Base-by-base conservation (phyloP, 192 early-diverging fungal genomes). In the Powellomyces hirtus region DNA sequence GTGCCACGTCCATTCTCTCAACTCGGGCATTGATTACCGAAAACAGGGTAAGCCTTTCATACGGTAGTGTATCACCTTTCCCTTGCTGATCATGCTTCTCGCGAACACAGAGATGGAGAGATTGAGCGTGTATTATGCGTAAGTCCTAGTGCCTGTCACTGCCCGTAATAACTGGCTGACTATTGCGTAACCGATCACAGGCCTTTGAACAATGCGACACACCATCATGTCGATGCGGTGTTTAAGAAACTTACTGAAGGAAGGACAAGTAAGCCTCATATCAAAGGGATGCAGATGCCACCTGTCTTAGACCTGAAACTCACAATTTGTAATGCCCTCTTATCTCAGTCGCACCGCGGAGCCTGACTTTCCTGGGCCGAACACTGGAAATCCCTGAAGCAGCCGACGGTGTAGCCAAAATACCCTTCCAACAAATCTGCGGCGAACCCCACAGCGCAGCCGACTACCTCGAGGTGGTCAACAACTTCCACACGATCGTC, bases 11-110 rank as follows among this genome's bases (percentile, higher is more conserved):
- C 87, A 94, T 42, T 85, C 85, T 59, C 72, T 98, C 42, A 84
- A 95, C 76, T 93, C 92, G 14, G 93, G 95, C 30, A 91, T 91
- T 4, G 97, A 98, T 73, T 97, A 97, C 72, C 85, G 97, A n/a
- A 86, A 85, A 40, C 52, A 63, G 38, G 71, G 75, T 66, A 64
- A 85, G 38, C 83, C 16, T 10, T 52, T 10, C 13, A 22, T 22
- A 30, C 53, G 3, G 10, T 30, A 4, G 18, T 6, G 29, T 16
- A 3, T 2, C 16, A 16, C 46, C 6, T 30, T 56, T 29, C 29
- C 27, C 53, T 29, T 29, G 53, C 3, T 3, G 33, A 5, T 49
- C n/a, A 49, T 24, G 4, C 46, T 16, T 14, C n/a, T 49, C 53
- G 16, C 18, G 6, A 6, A 27, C 13, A 29, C 29, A 64, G 64